phyloP scores from a whole-genome alignment of 352 stramenopile species.

The Globisporangium sylvaticum region DNA sequence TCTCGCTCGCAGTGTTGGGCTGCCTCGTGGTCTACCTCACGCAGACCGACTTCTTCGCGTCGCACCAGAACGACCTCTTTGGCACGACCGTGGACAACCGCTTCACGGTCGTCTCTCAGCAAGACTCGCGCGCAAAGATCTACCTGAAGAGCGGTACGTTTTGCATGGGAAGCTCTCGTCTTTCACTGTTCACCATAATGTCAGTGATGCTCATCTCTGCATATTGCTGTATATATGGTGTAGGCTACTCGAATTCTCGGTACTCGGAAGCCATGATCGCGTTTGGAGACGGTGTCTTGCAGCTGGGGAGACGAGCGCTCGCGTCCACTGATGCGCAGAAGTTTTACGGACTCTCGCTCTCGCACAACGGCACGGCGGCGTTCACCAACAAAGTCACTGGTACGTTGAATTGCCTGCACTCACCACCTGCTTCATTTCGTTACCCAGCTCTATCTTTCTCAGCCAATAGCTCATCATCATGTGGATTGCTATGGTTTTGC shows the following conservation, averaged over 20 bases:
- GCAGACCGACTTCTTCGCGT: conserved; percentile 80
- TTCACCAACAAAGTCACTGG: conserved; percentile 69
- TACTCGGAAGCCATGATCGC: conserved; percentile 70
- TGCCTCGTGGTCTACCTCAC: conserved; percentile 63
- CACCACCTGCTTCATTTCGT: no score
- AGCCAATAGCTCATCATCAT: background rate
- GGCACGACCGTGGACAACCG: conserved; percentile 77
- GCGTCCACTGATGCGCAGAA: conserved; percentile 41
- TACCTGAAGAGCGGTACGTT: conserved; percentile 70
- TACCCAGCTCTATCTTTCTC: background rate
- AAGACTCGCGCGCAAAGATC: conserved; percentile 61
- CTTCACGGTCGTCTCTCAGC: conserved; percentile 72
- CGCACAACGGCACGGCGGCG: conserved; percentile 54
- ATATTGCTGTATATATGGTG: background rate
- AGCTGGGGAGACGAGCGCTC: conserved; percentile 51
- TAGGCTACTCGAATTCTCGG: conserved; percentile 69
- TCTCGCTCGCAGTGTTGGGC: conserved; percentile 66
- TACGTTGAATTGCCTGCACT: conserved; percentile 16
- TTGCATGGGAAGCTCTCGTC: background rate
- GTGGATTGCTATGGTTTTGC: no score
- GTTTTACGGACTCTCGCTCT: conserved; percentile 72
- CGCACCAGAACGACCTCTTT: conserved; percentile 77
- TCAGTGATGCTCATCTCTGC: background rate
- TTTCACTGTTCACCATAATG: background rate
- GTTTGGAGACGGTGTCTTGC: conserved; percentile 58